phyloP scores from a whole-genome alignment of 805 yeast genomes.

The Starmerella floricola region DNA sequence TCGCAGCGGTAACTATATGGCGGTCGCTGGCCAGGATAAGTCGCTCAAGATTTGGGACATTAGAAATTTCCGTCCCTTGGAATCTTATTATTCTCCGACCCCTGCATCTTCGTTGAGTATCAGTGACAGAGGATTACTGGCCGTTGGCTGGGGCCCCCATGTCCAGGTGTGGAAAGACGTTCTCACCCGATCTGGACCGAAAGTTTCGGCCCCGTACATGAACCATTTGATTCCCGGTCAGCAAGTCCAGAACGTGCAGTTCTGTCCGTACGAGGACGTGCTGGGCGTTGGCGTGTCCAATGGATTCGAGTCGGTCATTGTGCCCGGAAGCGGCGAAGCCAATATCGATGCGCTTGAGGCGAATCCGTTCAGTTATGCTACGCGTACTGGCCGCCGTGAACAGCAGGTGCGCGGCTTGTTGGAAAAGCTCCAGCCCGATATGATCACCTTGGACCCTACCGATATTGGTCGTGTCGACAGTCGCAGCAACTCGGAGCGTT shows the following conservation, averaged over 20 bases:
- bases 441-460: conserved; percentile 82
- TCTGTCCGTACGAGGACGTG: conserved; percentile 95
- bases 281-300: conserved; percentile 72
- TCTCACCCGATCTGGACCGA: conserved; percentile 36
- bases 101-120: conserved; percentile 71
- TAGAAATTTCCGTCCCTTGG: conserved; percentile 65
- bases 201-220: conserved; percentile 83
- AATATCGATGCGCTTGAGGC: conserved; percentile 87
- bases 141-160: conserved; percentile 94
- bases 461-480: conserved; percentile 74
- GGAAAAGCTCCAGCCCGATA: conserved; percentile 83
- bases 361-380: conserved; percentile 87
- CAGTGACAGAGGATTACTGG: conserved; percentile 75
- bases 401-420: conserved; percentile 73
- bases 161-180: conserved; percentile 88
- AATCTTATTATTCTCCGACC: conserved; percentile 63
- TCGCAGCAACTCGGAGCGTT: conserved; percentile 49
- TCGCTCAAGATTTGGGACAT: conserved; percentile 86
- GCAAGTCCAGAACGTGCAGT: conserved; percentile 51
- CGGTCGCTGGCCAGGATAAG: conserved; percentile 78
- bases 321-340: conserved; percentile 98
- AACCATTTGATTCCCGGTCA: conserved; percentile 74
- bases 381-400: conserved; percentile 87
- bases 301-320: conserved; percentile 72
- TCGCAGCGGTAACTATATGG: conserved; percentile 90